phyloP scores from a whole-genome alignment of 192 early-diverging fungal species.

The Umbelopsis ramanniana region DNA sequence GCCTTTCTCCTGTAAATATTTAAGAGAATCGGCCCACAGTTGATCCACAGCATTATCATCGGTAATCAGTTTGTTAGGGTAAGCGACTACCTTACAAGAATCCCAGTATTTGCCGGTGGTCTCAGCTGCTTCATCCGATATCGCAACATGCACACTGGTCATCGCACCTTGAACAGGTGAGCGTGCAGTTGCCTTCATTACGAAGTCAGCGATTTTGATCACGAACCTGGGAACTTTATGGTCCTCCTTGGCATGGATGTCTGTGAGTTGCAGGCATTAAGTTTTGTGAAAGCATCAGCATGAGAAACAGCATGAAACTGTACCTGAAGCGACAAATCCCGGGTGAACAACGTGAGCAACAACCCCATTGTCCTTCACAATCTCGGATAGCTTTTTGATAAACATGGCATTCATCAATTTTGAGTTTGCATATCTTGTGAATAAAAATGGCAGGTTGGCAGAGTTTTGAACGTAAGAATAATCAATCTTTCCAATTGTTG shows the following conservation, averaged over 20 bases:
- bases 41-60: not conserved
- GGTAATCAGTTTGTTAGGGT: not conserved
- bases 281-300: not conserved
- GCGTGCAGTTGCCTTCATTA: not conserved
- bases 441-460: slow-evolving; percentile 34
- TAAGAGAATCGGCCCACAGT: not conserved
- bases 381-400: slow-evolving; percentile 47
- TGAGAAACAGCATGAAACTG: not conserved
- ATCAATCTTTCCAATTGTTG: slow-evolving; percentile 43
- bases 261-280: not conserved
- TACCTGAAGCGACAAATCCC: slow-evolving; percentile 34
- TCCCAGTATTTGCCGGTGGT: slow-evolving; percentile 25
- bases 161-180: slow-evolving; percentile 23
- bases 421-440: slow-evolving; percentile 48
- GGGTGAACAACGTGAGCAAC: slow-evolving; percentile 56
- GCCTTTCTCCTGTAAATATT: not conserved
- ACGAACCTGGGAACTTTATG: not conserved
- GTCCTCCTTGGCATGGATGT: not conserved
- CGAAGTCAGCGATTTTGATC: not conserved
- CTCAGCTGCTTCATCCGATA: slow-evolving; percentile 19
- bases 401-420: slow-evolving; percentile 65
- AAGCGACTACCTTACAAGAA: slow-evolving; percentile 12
- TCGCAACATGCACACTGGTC: slow-evolving; percentile 19
- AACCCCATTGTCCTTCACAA: slow-evolving; percentile 32
- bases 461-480: slow-evolving; percentile 38